Evolutionary conservation across 2,329 filamentous ascomycete species (phyloP).

Genomic region (Cladosporium sp.): DNA sequence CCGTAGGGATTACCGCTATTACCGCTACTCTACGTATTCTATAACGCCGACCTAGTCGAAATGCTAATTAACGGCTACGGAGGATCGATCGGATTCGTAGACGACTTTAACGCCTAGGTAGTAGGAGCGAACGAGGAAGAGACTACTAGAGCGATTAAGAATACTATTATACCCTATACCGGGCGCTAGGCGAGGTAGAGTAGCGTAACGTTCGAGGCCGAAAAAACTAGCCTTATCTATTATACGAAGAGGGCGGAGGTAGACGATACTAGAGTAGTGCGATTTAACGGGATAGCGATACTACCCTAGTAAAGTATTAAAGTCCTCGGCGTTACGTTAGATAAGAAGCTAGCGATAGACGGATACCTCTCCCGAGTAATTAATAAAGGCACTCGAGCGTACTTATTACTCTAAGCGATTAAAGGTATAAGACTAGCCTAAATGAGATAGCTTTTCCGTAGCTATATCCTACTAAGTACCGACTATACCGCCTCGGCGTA

Average conservation of each 20-base stretch:
- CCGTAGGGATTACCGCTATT: conserved; percentile 35
- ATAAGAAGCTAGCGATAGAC: neutral
- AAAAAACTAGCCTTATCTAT: conserved; percentile 14
- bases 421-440: neutral
- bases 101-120: conserved; percentile 23
- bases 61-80: conserved; percentile 25
- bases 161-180: neutral
- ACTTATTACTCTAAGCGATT: neutral
- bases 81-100: conserved; percentile 28
- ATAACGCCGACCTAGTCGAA: conserved; percentile 37
- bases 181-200: conserved; percentile 21
- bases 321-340: neutral
- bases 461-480: neutral
- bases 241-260: neutral
- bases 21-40: conserved; percentile 35
- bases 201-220: conserved; percentile 8
- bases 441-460: neutral
- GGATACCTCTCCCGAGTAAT: neutral
- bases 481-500: neutral
- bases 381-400: neutral
- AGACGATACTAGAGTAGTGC: neutral
- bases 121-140: conserved; percentile 1
- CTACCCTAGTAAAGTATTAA: neutral
- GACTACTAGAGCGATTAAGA: neutral
- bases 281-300: neutral